These are phyloP conservation scores for Hyaloscypha finlandica DNA, from an alignment of 495 filamentous ascomycete species.

Conservation along the genomic window DNA sequence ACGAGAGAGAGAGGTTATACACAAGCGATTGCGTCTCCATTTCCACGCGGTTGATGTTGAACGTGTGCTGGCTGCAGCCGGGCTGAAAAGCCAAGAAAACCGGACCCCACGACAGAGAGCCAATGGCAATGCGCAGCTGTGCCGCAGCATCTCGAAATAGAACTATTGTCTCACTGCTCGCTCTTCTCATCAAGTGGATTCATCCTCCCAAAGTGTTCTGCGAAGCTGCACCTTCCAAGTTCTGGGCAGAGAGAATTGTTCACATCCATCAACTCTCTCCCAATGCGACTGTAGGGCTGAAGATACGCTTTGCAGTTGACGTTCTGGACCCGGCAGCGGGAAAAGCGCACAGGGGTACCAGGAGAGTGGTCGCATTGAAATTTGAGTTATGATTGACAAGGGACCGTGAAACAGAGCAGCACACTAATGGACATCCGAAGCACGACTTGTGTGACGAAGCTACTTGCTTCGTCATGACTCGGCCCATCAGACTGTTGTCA, in stretches of 20 bases:
- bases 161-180: constrained; percentile 3
- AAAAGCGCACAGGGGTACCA: neutral
- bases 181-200: neutral
- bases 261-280: neutral
- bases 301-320: neutral
- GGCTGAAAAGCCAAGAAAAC: constrained; percentile 1
- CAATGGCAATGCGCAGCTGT: neutral
- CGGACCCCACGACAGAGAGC: neutral
- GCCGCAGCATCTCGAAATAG: constrained; percentile 13
- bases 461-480: neutral
- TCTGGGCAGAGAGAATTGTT: neutral
- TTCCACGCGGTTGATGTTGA: constrained; percentile 5
- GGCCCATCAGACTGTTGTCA: neutral
- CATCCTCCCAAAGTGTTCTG: neutral
- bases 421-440: neutral
- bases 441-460: constrained; percentile 1
- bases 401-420: neutral
- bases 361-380: neutral
- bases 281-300: neutral
- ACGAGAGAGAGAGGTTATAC: neutral
- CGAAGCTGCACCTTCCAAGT: neutral
- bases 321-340: neutral
- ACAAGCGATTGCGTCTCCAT: neutral
- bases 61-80: neutral
- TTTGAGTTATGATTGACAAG: neutral